Conservation (phyloP, 768 basidiomycete genomes). For the Saitozyma sp. region DNA sequence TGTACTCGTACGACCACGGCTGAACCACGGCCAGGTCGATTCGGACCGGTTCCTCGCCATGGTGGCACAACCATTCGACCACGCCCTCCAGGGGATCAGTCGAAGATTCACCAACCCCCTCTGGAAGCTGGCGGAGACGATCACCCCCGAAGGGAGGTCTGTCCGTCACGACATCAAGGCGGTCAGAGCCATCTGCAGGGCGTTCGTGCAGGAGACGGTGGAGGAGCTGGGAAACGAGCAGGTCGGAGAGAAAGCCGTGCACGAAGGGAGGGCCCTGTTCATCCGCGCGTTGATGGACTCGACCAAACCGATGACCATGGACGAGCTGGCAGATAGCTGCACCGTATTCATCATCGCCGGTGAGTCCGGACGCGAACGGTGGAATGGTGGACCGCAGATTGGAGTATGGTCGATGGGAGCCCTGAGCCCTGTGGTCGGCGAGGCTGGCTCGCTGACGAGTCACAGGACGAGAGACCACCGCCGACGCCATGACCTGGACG, state of each 20-base stretch:
- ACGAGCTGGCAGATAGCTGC: slow-evolving; percentile 25
- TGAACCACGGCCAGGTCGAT: slow-evolving; percentile 4
- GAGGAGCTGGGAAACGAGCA: neutral
- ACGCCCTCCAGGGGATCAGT: slow-evolving; percentile 11
- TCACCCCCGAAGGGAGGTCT: slow-evolving; percentile 11
- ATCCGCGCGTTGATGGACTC: slow-evolving; percentile 2
- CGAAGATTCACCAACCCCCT: slow-evolving; percentile 27
- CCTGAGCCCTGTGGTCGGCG: too few relatives aligned
- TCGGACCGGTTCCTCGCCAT: slow-evolving; percentile 7
- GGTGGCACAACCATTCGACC: slow-evolving; percentile 18
- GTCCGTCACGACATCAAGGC: slow-evolving; percentile 11
- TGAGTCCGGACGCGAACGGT: slow-evolving; percentile 6
- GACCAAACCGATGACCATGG: neutral
- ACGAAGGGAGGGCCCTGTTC: slow-evolving; percentile 1
- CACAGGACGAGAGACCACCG: slow-evolving; percentile 37
- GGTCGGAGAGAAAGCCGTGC: slow-evolving; percentile 1
- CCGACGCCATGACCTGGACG: slow-evolving; percentile 35
- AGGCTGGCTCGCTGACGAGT: neutral
- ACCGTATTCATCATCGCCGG: slow-evolving; percentile 35
- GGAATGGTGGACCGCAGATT: too few relatives aligned
- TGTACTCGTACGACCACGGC: too few relatives aligned
- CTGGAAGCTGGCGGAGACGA: slow-evolving; percentile 14
- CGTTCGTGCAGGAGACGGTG: neutral
- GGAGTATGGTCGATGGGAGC: too few relatives aligned
- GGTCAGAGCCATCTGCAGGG: slow-evolving; percentile 8